These are phyloP conservation scores for Entamoeba moshkovskii DNA, from an alignment of 208 protist species.

Conservation along the genomic window DNA sequence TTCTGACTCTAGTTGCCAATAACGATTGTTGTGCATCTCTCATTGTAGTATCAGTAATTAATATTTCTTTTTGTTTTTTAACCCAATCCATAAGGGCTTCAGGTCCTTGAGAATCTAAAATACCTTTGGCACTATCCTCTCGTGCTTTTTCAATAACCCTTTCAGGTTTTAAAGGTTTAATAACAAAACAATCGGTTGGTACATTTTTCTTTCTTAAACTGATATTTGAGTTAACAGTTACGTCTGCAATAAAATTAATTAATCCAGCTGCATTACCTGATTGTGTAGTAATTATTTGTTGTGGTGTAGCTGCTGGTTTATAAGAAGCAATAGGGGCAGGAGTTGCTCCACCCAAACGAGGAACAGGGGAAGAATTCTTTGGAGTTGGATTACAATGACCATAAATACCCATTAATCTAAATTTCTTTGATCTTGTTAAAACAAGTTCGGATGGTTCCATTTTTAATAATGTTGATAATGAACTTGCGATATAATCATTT, in stretches of 20 bases:
- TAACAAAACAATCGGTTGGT: not conserved
- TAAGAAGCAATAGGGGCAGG: not conserved
- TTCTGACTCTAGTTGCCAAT: conserved; percentile 64
- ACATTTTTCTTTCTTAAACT: not conserved
- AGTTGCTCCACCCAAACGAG: not conserved
- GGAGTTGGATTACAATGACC: not conserved
- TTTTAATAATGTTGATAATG: not conserved
- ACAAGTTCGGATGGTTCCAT: not conserved
- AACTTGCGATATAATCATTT: not conserved
- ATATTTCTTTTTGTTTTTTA: conserved; percentile 26
- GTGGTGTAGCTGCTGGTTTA: not conserved
- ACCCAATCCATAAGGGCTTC: conserved; percentile 26
- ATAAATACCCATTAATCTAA: not conserved
- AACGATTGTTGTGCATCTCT: conserved; percentile 60
- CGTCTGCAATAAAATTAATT: not conserved
- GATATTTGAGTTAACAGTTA: not conserved
- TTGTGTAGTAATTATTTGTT: not conserved
- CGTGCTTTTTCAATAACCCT: not conserved
- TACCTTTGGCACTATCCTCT: not conserved
- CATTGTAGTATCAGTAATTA: conserved; percentile 67
- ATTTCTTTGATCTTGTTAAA: not conserved
- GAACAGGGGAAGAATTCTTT: not conserved
- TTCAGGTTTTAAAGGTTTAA: not conserved
- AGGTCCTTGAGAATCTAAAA: conserved; percentile 21
- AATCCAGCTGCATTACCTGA: not conserved